Base-by-base conservation (phyloP, 2,329 filamentous ascomycete genomes). In the Epichloe gansuensis region DNA sequence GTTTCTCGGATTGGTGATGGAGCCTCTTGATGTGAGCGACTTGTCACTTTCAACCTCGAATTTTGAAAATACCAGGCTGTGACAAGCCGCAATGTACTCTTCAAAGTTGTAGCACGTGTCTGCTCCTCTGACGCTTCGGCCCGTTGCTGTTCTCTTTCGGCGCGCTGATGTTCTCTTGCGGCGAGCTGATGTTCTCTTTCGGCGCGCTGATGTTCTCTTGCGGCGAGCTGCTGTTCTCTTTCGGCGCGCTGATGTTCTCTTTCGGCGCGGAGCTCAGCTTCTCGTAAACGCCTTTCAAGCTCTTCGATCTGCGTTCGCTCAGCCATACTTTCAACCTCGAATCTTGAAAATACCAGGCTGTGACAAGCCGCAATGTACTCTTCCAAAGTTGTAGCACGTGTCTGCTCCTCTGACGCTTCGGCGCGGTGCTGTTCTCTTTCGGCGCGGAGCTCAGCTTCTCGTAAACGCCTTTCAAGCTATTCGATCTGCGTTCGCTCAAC, bases 311-410 rank as follows among this genome's bases (percentile, higher is more conserved):
- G 2, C 2, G 25, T 37, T 37, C 3, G 28, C 31, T 37, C 31
- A 37, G 45, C 45, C 28, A 47, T 47, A 17, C 53, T 57, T 53
- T 66, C 55, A n/a, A 69, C 56, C 0, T n/a, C 35, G 4, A 68
- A 56, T 12, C 57, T 57, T 7, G 59, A 49, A 28, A 59, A 63
- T 13, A 67, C 51, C 3, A 58, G 54, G 42, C 52, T 41, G 52
- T 69, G 63, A 52, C 57, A 68, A n/a, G 59, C 56, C 37, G 51
- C 28, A 25, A 69, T 61, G 48, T 68, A 67, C 56, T 68, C 62
- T n/a, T 60, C 17, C 2, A 69, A 53, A 47, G 62, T 67, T 8
- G 60, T 67, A 7, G 42, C 17, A 43, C 49, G 49, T 15, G 15
- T 46, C 46, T 63, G 57, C 48, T 60, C 49, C 52, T 66, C 57